These are phyloP conservation scores for Herpetomonas tarakana DNA, from an alignment of 208 protist genomes.

Conservation along the genomic window DNA sequence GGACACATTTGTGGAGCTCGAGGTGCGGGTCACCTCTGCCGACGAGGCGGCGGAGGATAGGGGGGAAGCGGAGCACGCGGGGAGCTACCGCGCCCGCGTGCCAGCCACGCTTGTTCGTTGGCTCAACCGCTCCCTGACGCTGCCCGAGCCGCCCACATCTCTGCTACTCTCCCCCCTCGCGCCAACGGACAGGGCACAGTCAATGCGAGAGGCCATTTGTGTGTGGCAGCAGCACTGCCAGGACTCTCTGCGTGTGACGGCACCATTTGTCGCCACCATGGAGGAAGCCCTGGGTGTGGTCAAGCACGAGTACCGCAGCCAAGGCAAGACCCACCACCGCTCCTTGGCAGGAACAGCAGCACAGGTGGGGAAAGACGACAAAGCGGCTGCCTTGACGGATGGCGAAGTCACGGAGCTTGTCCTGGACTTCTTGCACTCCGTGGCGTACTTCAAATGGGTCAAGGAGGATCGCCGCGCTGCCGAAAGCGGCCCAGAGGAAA, in stretches of 20 bases:
- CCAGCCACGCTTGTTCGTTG: neutral
- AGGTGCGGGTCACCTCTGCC: too few relatives aligned
- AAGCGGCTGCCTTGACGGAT: neutral
- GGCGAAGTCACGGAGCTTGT: conserved; percentile 8
- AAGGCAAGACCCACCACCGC: neutral
- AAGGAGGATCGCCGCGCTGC: conserved; percentile 23
- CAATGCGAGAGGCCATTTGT: neutral
- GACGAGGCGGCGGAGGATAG: too few relatives aligned
- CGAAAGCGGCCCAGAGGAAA: neutral
- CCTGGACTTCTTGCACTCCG: conserved; percentile 24
- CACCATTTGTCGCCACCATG: neutral
- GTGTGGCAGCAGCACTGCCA: neutral
- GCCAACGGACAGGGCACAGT: neutral
- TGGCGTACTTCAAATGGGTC: conserved; percentile 42
- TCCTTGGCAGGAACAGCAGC: too few relatives aligned
- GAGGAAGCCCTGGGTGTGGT: neutral
- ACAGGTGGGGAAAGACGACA: neutral
- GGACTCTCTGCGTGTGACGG: neutral
- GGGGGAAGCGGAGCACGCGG: too few relatives aligned
- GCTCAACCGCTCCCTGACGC: neutral
- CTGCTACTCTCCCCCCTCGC: neutral
- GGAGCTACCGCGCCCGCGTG: too few relatives aligned
- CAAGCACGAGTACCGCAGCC: neutral
- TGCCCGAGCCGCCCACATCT: neutral
- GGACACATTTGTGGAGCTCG: too few relatives aligned